Evolutionary conservation across 192 early-diverging fungal species (phyloP).

Genomic region (Coemansia sp.): DNA sequence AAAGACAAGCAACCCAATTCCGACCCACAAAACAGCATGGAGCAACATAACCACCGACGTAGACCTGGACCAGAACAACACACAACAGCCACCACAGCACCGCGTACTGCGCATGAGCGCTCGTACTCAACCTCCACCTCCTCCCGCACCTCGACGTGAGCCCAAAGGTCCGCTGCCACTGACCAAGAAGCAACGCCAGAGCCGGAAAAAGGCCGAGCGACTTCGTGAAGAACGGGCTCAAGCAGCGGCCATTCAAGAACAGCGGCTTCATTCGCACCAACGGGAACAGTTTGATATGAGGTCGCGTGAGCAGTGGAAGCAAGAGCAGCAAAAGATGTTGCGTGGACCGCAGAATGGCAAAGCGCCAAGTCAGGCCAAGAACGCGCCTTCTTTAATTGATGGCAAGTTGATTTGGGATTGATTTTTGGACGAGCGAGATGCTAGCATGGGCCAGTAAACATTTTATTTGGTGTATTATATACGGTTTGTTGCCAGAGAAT

Average conservation of each 20-base stretch:
- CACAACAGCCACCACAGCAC: background rate
- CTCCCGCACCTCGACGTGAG: constrained; percentile 1
- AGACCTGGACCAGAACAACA: constrained; percentile 14
- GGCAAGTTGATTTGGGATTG: constrained; percentile 45
- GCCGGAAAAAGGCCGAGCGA: constrained; percentile 54
- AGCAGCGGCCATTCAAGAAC: constrained; percentile 53
- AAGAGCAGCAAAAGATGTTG: constrained; percentile 14
- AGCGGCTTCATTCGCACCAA: constrained; percentile 58
- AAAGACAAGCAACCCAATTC: constrained; percentile 13
- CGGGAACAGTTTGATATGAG: constrained; percentile 45
- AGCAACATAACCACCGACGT: constrained; percentile 14
- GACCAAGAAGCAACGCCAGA: constrained; percentile 66
- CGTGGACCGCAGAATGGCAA: constrained; percentile 2
- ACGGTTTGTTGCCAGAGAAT: too few relatives aligned
- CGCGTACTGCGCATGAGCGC: constrained; percentile 43
- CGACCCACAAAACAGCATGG: constrained; percentile 35
- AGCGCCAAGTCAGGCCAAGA: constrained; percentile 9
- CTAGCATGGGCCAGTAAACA: too few relatives aligned
- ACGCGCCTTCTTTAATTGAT: constrained; percentile 18
- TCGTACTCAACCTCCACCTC: constrained; percentile 18
- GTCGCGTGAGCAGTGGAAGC: constrained; percentile 44
- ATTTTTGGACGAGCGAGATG: background rate
- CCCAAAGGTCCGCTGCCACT: constrained; percentile 24
- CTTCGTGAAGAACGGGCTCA: constrained; percentile 57
- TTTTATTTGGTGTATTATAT: too few relatives aligned